Evolutionary conservation across 768 basidiomycete genomes (phyloP).

Genomic region (Cystofilobasidium bisporidii): DNA sequence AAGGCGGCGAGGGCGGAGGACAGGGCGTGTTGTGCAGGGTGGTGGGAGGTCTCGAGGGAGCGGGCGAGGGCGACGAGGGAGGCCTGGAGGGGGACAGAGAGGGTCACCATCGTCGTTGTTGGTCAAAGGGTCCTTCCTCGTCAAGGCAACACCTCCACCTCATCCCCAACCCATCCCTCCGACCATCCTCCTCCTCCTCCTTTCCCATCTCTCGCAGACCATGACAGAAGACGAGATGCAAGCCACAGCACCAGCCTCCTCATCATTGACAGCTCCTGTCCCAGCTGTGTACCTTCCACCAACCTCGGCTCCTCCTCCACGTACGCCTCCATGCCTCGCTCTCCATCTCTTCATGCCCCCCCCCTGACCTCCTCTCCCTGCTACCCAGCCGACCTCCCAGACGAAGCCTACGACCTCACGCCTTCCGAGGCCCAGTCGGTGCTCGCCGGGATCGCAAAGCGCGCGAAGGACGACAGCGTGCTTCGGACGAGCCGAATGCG

Average conservation of each 20-base stretch:
- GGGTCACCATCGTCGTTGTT: background rate
- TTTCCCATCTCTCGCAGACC: background rate
- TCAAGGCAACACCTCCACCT: too few relatives aligned
- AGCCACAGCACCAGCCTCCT: too few relatives aligned
- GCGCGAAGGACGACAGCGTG: constrained; percentile 6
- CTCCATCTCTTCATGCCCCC: background rate
- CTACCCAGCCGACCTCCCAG: constrained; percentile 22
- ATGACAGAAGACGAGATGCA: too few relatives aligned
- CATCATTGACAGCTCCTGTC: background rate
- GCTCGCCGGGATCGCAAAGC: constrained; percentile 2
- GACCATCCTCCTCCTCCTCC: background rate
- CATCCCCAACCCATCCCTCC: too few relatives aligned
- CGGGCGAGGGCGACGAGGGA: background rate
- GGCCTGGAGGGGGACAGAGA: background rate
- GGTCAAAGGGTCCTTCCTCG: too few relatives aligned
- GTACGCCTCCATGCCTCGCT: background rate
- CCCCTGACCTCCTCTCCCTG: background rate
- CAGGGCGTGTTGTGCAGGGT: background rate
- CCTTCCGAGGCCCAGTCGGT: constrained; percentile 17
- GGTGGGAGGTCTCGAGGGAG: background rate
- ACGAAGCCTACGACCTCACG: constrained; percentile 24
- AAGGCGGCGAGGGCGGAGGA: background rate
- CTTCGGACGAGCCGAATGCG: constrained; percentile 24
- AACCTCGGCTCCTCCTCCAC: background rate
- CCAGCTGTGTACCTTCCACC: constrained; percentile 1